phyloP scores from a whole-genome alignment of 2,329 filamentous ascomycete genomes.

The Dothidotthia symphoricarpi region DNA sequence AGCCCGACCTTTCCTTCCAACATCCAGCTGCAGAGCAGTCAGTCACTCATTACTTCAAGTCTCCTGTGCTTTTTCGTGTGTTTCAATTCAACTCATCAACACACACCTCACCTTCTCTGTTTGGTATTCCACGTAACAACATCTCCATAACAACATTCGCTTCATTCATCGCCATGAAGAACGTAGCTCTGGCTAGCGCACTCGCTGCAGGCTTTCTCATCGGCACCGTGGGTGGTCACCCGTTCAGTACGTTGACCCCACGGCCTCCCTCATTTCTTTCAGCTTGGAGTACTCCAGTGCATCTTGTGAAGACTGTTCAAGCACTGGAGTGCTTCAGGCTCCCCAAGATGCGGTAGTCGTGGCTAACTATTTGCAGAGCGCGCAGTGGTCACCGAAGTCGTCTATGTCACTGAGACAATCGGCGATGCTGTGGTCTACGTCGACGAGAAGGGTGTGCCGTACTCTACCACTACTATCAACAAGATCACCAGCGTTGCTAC shows the following conservation, averaged over 20 bases:
- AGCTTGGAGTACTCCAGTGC: too few species aligned
- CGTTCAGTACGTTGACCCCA: conserved; percentile 36
- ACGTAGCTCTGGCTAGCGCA: conserved; percentile 39
- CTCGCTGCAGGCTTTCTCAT: conserved; percentile 38
- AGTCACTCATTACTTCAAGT: conserved; percentile 22
- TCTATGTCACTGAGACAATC: conserved; percentile 32
- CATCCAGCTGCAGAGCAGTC: conserved; percentile 21
- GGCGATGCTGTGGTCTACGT: conserved; percentile 35
- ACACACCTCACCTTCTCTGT: conserved; percentile 3
- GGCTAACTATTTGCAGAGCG: conserved; percentile 27
- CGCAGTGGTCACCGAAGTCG: conserved; percentile 31
- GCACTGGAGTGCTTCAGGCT: too few species aligned
- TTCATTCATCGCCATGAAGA: conserved; percentile 47
- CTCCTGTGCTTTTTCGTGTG: conserved; percentile 6
- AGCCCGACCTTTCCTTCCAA: conserved; percentile 21
- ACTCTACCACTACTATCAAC: conserved; percentile 19
- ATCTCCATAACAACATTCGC: conserved; percentile 26
- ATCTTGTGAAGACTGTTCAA: too few species aligned
- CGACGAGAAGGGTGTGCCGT: conserved; percentile 30
- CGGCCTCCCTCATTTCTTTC: too few species aligned
- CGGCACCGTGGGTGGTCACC: conserved; percentile 47
- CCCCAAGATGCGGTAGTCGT: background rate
- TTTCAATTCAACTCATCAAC: conserved; percentile 3
- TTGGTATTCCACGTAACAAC: conserved; percentile 10
- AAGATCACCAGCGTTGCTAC: conserved; percentile 8